phyloP scores from a whole-genome alignment of 805 yeast species.

The Barnettozyma vustinii region DNA sequence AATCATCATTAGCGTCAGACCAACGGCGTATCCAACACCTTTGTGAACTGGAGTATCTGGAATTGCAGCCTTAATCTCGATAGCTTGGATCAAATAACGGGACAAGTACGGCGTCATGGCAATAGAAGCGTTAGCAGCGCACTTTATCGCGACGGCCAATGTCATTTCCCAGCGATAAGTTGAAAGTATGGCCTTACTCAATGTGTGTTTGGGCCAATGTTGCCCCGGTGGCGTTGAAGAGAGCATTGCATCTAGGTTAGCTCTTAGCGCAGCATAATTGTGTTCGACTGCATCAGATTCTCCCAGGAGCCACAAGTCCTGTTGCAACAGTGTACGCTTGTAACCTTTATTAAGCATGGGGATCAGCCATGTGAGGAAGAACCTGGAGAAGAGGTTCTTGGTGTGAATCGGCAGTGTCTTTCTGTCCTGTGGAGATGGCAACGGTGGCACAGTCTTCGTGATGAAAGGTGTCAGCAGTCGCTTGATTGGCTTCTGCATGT shows the following conservation, averaged over 20 bases:
- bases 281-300: constrained; percentile 34
- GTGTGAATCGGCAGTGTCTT: constrained; percentile 4
- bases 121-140: constrained; percentile 38
- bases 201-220: constrained; percentile 18
- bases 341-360: constrained; percentile 63
- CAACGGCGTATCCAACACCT: constrained; percentile 76
- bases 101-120: constrained; percentile 49
- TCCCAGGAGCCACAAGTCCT: constrained; percentile 48
- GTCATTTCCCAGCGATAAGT: constrained; percentile 40
- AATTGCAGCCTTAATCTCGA: constrained; percentile 37
- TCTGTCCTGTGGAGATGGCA: constrained; percentile 4
- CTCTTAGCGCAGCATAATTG: constrained; percentile 31
- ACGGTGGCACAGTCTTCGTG: constrained; percentile 9
- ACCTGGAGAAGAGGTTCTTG: constrained; percentile 26
- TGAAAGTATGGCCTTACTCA: constrained; percentile 37
- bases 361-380: constrained; percentile 58
- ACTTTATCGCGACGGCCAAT: constrained; percentile 33
- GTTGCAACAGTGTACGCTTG: constrained; percentile 57
- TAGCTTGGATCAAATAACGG: constrained; percentile 45
- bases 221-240: constrained; percentile 26
- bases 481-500: constrained; percentile 4
- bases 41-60: constrained; percentile 33
- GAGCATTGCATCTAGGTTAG: constrained; percentile 26
- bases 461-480: constrained; percentile 8
- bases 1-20: constrained; percentile 50